These are phyloP conservation scores for Luffa aegyptiaca DNA, from an alignment of 306 rosid species.

Conservation along the genomic window DNA sequence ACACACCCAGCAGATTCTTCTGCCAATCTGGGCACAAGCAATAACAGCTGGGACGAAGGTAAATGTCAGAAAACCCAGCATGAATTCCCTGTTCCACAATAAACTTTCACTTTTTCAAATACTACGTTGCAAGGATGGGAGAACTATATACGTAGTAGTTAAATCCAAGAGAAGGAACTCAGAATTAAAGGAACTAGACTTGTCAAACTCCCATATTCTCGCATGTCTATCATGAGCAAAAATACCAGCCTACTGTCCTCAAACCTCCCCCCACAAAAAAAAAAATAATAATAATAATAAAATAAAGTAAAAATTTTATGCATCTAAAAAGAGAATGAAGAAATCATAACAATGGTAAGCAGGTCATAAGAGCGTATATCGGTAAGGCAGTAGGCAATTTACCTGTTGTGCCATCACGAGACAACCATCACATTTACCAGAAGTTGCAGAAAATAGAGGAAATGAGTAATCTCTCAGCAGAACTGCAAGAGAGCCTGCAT, in stretches of 20 bases:
- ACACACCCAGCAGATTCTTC: background rate
- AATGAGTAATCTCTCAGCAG: slow-evolving; percentile 69
- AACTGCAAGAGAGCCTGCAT: slow-evolving; percentile 55
- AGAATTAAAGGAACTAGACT: background rate
- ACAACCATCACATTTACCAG: slow-evolving; percentile 75
- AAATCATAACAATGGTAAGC: background rate
- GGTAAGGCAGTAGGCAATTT: slow-evolving; percentile 12
- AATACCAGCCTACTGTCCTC: background rate
- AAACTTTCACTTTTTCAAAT: background rate
- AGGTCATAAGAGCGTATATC: slow-evolving; percentile 8
- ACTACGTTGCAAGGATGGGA: background rate
- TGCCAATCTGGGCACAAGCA: background rate
- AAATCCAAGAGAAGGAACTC: background rate
- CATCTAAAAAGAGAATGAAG: background rate
- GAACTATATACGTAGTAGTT: background rate
- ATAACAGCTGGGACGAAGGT: background rate
- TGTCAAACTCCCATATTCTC: background rate
- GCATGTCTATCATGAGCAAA: background rate
- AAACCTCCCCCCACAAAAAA: background rate
- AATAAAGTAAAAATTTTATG: background rate
- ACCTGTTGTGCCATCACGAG: slow-evolving; percentile 97
- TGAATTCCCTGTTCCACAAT: background rate
- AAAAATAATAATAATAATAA: background rate
- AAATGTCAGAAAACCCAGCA: background rate
- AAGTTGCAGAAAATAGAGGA: slow-evolving; percentile 79